Conservation (phyloP, 306 rosid species). For the Corylus avellana region DNA sequence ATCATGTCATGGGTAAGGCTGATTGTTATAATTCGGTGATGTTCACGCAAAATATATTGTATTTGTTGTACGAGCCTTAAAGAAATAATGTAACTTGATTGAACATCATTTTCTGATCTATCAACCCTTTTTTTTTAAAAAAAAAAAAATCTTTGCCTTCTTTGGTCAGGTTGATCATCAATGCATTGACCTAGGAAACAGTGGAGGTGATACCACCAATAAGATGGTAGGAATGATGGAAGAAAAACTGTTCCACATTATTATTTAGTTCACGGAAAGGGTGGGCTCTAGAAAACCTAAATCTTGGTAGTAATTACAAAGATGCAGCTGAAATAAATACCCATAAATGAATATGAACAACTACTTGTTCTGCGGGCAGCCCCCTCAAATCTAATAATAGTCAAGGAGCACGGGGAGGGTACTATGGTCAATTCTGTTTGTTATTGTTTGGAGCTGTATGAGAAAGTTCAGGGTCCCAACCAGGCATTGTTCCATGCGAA, state of each 20-base stretch:
- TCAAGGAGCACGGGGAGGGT: neutral
- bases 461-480: slow-evolving; percentile 30
- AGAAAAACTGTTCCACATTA: too few species aligned
- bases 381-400: neutral
- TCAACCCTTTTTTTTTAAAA: too few species aligned
- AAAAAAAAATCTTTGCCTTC: too few species aligned
- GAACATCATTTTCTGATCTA: neutral
- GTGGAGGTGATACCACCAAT: too few species aligned
- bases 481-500: slow-evolving; percentile 27
- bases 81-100: neutral
- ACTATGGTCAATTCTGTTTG: slow-evolving; percentile 16
- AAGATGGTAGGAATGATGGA: too few species aligned
- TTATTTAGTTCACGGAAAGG: too few species aligned
- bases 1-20: neutral
- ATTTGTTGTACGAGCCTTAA: neutral
- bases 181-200: too few species aligned
- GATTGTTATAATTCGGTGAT: neutral
- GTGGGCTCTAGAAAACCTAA: neutral
- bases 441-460: slow-evolving; percentile 24
- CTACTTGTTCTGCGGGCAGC: neutral
- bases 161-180: too few species aligned
- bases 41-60: neutral
- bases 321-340: neutral
- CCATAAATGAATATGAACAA: neutral
- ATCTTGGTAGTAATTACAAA: neutral